Evolutionary conservation across 2,329 filamentous ascomycete genomes (phyloP).

Genomic region (Phialophora chinensis): DNA sequence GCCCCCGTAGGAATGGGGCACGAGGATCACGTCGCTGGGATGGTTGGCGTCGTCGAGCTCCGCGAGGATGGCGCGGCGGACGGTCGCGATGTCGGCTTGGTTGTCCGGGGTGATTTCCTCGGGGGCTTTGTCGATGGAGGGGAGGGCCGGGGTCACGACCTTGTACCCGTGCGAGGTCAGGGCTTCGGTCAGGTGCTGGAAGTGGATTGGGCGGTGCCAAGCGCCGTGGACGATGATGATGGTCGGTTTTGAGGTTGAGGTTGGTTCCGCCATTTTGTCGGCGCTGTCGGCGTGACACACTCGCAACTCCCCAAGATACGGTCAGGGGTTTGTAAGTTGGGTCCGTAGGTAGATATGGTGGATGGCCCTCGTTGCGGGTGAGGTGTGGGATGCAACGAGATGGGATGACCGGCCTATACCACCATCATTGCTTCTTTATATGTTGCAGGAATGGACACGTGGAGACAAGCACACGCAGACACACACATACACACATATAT

Average conservation of each 20-base stretch:
- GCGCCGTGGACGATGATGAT: constrained; percentile 48
- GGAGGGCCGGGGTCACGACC: constrained; percentile 35
- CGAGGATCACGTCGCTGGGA: constrained; percentile 31
- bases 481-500: no score
- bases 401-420: no score
- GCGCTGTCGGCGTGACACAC: not conserved
- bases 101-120: constrained; percentile 32
- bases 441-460: no score
- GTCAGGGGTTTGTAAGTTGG: no score
- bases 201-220: constrained; percentile 46
- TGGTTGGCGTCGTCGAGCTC: constrained; percentile 24
- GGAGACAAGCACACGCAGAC: no score
- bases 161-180: constrained; percentile 45
- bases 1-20: constrained; percentile 37
- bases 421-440: no score
- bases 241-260: constrained; percentile 44
- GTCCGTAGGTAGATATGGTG: no score
- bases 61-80: constrained; percentile 26
- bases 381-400: no score
- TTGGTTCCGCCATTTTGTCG: not conserved
- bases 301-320: no score
- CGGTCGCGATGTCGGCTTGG: constrained; percentile 22
- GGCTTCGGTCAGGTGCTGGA: constrained; percentile 39
- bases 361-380: no score
- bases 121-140: constrained; percentile 41